Conservation (phyloP, 257 asterid species). For the Prunella vulgaris region DNA sequence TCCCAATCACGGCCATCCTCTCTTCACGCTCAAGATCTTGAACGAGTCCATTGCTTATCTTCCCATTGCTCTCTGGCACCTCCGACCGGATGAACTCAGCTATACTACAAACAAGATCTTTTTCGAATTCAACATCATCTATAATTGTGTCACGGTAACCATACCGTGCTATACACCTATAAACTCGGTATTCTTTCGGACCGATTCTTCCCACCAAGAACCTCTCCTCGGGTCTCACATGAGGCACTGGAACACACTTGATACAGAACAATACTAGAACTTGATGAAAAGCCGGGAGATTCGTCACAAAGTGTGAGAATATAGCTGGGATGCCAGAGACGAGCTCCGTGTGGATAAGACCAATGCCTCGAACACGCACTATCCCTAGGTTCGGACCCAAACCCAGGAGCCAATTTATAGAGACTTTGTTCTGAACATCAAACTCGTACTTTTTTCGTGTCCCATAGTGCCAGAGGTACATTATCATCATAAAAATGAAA, state of each 20-base stretch:
- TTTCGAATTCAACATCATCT: slow-evolving; percentile 78
- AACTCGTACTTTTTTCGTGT: slow-evolving; percentile 78
- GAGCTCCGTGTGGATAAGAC: slow-evolving; percentile 91
- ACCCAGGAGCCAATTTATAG: slow-evolving; percentile 81
- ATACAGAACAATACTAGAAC: slow-evolving; percentile 73
- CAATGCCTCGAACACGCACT: slow-evolving; percentile 83
- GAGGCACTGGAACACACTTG: slow-evolving; percentile 91
- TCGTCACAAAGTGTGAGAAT: slow-evolving; percentile 83
- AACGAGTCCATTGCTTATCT: neutral
- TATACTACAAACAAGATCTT: slow-evolving; percentile 74
- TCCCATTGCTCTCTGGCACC: slow-evolving; percentile 27
- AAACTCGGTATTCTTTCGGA: slow-evolving; percentile 65
- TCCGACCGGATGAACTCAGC: slow-evolving; percentile 84
- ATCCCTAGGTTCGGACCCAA: slow-evolving; percentile 82
- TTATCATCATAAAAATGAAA: slow-evolving; percentile 52
- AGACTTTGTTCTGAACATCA: slow-evolving; percentile 78
- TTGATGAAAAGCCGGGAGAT: slow-evolving; percentile 95
- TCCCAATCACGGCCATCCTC: slow-evolving; percentile 75
- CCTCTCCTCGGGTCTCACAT: slow-evolving; percentile 81
- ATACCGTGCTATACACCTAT: slow-evolving; percentile 84
- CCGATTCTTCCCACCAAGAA: slow-evolving; percentile 87
- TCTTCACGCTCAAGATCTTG: slow-evolving; percentile 38
- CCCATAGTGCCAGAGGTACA: slow-evolving; percentile 90
- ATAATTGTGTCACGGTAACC: slow-evolving; percentile 71
- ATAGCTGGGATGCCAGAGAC: slow-evolving; percentile 92